Evolutionary conservation across 495 filamentous ascomycete species (phyloP).

Genomic region (Aspergillus wentii): DNA sequence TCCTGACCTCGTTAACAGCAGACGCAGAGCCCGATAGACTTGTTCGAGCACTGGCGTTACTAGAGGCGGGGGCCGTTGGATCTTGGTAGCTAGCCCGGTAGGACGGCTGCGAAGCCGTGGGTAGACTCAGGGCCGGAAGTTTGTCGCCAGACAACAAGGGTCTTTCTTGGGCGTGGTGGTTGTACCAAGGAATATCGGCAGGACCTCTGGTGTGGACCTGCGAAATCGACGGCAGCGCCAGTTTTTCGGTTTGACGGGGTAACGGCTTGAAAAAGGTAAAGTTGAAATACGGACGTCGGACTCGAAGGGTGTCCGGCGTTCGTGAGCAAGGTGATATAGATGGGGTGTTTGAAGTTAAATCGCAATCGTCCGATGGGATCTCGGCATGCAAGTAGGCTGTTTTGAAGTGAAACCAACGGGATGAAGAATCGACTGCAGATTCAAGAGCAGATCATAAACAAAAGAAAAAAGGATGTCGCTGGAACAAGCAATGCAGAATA

Average conservation of each 20-base stretch:
- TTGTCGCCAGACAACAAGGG: conserved; percentile 69
- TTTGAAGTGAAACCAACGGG: too few relatives aligned
- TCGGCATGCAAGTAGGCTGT: conserved; percentile 9
- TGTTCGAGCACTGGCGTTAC: conserved; percentile 29
- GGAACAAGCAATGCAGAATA: conserved; percentile 22
- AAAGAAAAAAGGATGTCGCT: conserved; percentile 18
- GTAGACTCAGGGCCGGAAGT: conserved; percentile 70
- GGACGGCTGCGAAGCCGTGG: conserved; percentile 63
- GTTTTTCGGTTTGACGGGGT: conserved; percentile 76
- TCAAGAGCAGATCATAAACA: conserved; percentile 16
- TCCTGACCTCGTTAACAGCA: conserved; percentile 27
- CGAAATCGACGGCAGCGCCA: conserved; percentile 94
- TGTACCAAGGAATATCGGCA: conserved; percentile 73
- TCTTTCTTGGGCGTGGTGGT: conserved; percentile 64
- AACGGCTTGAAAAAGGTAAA: conserved; percentile 32
- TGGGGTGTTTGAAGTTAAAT: conserved; percentile 13
- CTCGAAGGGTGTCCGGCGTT: conserved; percentile 24
- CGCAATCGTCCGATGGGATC: neutral
- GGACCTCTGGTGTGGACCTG: conserved; percentile 87
- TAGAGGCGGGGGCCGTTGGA: conserved; percentile 21
- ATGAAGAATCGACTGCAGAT: conserved; percentile 10
- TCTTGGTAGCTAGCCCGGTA: conserved; percentile 47
- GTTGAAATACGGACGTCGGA: conserved; percentile 18
- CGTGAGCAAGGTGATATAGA: conserved; percentile 11
- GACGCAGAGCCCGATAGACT: conserved; percentile 34